Base-by-base conservation (phyloP, 768 basidiomycete genomes). In the Termitomyces sp. region DNA sequence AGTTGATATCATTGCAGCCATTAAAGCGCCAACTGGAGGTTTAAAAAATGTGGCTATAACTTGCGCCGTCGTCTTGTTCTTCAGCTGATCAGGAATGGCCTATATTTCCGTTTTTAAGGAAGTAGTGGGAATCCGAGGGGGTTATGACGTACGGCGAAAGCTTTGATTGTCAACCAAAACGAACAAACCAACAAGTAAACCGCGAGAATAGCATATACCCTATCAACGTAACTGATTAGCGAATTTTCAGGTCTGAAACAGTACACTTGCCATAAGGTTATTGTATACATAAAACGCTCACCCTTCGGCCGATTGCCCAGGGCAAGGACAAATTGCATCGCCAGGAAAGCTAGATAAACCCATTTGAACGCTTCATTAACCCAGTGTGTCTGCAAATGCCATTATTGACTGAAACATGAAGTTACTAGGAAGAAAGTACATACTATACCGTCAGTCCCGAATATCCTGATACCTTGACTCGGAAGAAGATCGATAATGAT, bases 401-500 rank as follows among this genome's bases (percentile, higher is more conserved):
- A 46, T 31, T 22, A 42, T 58, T 3, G 60, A 37, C 26, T 56
- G 44, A 44, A 46, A 37, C 13, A 5, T 31, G 50, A 28, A 51
- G 18, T 49, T 16, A 44, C 12, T 9, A 41, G 15, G 28, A 55
- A 36, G 37, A 26, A 51, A 34, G 28, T 28, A 75, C 91, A 57
- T 66, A 95, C 93, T 20, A 92, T 70, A 5, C 67, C 75, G 0
- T 66, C 73, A 31, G 84, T 94, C 44, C 91, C 92, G 61, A 97
- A 97, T 53, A 94, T 74, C 47, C 75, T 60, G 57, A 85, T 78
- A 0, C 58, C 54, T 68, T 80, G 72, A 24, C 62, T 52, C 1
- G 90, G 89, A 15, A 94, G 78, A 42, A 97, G 81, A 65, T 94
- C 86, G 79, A 96, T 92, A 70, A 96, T 92, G 73, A 96, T 95